phyloP scores from a whole-genome alignment of 2,329 filamentous ascomycete species.

The Talaromyces sp. region DNA sequence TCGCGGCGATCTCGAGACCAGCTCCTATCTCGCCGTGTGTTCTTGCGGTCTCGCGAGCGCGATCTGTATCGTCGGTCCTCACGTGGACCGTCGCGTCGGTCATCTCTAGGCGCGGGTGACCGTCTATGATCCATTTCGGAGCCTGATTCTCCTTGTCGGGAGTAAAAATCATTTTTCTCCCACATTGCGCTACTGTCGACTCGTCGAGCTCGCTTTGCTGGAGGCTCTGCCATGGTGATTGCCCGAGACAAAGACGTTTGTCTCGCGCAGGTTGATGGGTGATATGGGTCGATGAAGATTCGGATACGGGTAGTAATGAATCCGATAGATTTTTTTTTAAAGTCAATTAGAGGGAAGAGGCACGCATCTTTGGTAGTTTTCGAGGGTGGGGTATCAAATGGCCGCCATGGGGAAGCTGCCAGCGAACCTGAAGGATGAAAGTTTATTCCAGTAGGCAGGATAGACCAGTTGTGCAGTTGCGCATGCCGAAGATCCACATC shows the following conservation, averaged over 20 bases:
- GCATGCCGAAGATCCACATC: not conserved
- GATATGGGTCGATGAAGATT: not conserved
- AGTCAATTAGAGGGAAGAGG: not conserved
- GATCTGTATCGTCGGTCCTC: constrained; percentile 47
- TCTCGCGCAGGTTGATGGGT: constrained; percentile 8
- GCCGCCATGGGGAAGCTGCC: constrained; percentile 13
- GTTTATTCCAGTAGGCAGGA: constrained; percentile 33
- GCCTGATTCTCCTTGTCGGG: constrained; percentile 31
- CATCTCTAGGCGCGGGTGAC: constrained; percentile 41
- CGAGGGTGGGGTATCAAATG: constrained; percentile 20
- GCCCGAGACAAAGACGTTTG: constrained; percentile 13
- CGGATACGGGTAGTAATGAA: not conserved
- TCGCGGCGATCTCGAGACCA: constrained; percentile 47
- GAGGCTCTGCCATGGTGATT: constrained; percentile 55
- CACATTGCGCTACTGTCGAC: constrained; percentile 65
- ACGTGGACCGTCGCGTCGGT: constrained; percentile 40
- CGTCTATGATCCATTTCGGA: constrained; percentile 41
- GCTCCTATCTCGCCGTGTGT: constrained; percentile 47
- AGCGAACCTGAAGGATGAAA: constrained; percentile 19
- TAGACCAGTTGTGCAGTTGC: constrained; percentile 22
- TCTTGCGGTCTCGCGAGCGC: constrained; percentile 42
- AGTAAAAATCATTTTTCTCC: constrained; percentile 50
- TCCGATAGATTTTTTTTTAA: not conserved
- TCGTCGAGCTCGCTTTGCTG: constrained; percentile 54
- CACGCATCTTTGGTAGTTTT: not conserved